phyloP scores from a whole-genome alignment of 345 rosid genomes.

The Salix brachista region DNA sequence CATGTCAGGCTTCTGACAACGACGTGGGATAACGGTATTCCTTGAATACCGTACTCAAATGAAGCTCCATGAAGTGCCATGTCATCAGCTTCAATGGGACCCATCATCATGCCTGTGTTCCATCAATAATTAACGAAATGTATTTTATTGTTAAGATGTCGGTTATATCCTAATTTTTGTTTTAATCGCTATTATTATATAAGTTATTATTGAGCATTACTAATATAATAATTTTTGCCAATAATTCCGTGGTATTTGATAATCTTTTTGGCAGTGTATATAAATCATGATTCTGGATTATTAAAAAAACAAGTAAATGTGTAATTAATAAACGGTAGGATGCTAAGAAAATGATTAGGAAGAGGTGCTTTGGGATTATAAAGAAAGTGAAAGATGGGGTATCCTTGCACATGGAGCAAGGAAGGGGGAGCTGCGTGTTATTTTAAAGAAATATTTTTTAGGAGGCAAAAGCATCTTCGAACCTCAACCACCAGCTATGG shows the following conservation, averaged over 20 bases:
- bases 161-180: no score
- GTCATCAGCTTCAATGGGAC: not conserved
- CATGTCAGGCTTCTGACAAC: slow-evolving; percentile 15
- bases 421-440: slow-evolving; percentile 9
- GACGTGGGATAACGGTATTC: slow-evolving; percentile 26
- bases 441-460: not conserved
- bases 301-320: not conserved
- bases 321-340: not conserved
- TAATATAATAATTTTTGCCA: no score
- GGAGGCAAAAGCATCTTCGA: slow-evolving; percentile 32
- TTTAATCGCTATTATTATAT: no score
- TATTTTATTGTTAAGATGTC: no score
- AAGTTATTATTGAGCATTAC: no score
- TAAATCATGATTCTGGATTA: not conserved
- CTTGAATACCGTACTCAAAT: not conserved
- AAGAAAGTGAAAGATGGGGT: slow-evolving; percentile 28
- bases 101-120: no score
- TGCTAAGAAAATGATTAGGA: slow-evolving; percentile 15
- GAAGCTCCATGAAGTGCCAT: not conserved
- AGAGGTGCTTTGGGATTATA: slow-evolving; percentile 7
- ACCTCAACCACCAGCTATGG: slow-evolving; percentile 17
- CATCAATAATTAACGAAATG: no score
- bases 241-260: no score
- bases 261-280: not conserved
- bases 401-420: slow-evolving; percentile 50